Evolutionary conservation across 2,329 filamentous ascomycete genomes (phyloP), one percentile per base, ranked within the genome.

Genomic region (Colletotrichum sojae): DNA sequence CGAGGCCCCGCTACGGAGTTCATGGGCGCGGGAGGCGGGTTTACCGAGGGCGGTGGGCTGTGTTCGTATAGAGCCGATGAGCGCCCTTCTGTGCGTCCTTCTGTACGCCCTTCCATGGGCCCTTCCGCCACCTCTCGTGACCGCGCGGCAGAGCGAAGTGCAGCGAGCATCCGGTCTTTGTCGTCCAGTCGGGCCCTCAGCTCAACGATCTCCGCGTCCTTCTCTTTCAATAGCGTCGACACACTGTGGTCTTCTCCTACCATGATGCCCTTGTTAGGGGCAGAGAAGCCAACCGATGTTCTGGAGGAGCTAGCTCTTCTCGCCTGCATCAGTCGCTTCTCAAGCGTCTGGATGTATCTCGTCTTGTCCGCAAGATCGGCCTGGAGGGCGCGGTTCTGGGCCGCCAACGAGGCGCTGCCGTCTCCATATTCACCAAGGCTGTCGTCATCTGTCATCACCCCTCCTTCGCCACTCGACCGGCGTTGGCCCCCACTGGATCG

Each of bases 361-460:
- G 96, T 98, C 83, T 97, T 98, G 81, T 99, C 96, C n/a, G 89
- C 89, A 54, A 99, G 87, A 78, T 99, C 96, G n/a, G 94, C 90
- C 79, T 97, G 96, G 55, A 99, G 83, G n/a, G 97, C 93, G 57
- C 91, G 90, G 73, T 98, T 94, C 77, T 98, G 96, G n/a, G 93
- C 89, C 51, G 91, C 84, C 56, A 97, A 82, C 25, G 92, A 94
- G 8, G 96, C 96, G 27, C 88, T 92, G 1, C 95, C 95, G 74
- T 98, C 94, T 18, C 92, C 95, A 76, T 91, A 95, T 75, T 97
- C 94, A 58, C 94, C 95, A 15, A 91, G 77, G 49, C 89, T 92
- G 66, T 94, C 92, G 13, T 94, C 90, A 18, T 88, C 91, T 15
- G 92, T 88, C 2, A 72, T 69, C 82, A 84, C 43, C 82, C 72